phyloP scores from a whole-genome alignment of 495 filamentous ascomycete species.

The Cairneyella variabilis region DNA sequence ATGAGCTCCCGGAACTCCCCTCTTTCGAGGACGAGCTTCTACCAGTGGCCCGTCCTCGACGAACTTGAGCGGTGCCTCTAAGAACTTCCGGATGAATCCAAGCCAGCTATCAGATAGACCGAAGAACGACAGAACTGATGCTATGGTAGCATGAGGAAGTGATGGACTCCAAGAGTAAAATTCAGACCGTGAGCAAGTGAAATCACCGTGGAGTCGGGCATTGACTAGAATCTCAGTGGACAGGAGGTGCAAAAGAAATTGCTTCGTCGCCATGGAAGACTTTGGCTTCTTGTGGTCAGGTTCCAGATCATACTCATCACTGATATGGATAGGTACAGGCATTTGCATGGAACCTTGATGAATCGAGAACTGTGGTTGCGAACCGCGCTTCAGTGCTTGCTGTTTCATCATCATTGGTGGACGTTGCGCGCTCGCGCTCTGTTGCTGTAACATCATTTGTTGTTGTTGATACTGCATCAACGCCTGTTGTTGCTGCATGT shows the following conservation, averaged over 20 bases:
- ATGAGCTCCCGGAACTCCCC: slow-evolving; percentile 59
- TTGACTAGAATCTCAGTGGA: slow-evolving; percentile 61
- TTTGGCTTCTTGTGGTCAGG: slow-evolving; percentile 26
- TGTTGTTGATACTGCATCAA: slow-evolving; percentile 4
- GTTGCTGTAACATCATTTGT: slow-evolving; percentile 13
- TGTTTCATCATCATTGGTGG: not conserved
- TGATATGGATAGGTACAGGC: slow-evolving; percentile 5
- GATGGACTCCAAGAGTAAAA: slow-evolving; percentile 61
- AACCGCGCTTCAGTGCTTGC: no score
- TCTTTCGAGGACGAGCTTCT: slow-evolving; percentile 37
- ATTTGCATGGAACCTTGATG: no score
- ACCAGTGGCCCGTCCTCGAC: slow-evolving; percentile 44
- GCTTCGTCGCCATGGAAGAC: slow-evolving; percentile 51
- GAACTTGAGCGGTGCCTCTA: slow-evolving; percentile 58
- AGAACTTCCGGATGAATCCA: slow-evolving; percentile 56
- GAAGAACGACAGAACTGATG: slow-evolving; percentile 54
- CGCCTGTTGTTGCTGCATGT: not conserved
- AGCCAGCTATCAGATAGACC: slow-evolving; percentile 57
- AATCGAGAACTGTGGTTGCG: not conserved
- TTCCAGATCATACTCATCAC: slow-evolving; percentile 24
- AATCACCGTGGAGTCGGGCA: slow-evolving; percentile 49
- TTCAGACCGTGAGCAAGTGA: slow-evolving; percentile 58
- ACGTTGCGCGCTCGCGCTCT: not conserved
- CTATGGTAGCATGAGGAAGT: slow-evolving; percentile 56
- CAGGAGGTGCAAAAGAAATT: slow-evolving; percentile 57